These are phyloP conservation scores for Phytophthora gonapodyides DNA, from an alignment of 352 stramenopile species.

Conservation along the genomic window DNA sequence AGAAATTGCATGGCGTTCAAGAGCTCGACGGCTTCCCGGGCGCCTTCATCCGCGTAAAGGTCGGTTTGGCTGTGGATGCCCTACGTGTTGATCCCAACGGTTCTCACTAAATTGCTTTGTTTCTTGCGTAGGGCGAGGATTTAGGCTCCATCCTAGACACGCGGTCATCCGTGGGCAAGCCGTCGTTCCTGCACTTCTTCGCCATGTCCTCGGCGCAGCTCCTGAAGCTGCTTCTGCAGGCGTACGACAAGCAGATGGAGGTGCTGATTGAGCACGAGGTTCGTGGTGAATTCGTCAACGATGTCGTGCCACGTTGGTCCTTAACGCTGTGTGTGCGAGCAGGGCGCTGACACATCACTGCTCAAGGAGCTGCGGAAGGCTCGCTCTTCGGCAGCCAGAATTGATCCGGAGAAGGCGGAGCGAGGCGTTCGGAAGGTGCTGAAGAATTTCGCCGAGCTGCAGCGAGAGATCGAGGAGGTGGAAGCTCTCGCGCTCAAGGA, in stretches of 20 bases:
- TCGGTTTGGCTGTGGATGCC: constrained; percentile 22
- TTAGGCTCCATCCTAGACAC: constrained; percentile 88
- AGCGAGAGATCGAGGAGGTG: constrained; percentile 69
- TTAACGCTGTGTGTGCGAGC: constrained; percentile 14
- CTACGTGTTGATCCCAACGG: neutral
- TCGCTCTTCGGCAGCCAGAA: constrained; percentile 53
- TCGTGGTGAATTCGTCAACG: neutral
- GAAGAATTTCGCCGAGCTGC: constrained; percentile 76
- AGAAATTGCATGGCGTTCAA: constrained; percentile 77
- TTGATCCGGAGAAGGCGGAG: constrained; percentile 72
- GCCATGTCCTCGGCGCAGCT: constrained; percentile 73
- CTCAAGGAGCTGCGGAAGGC: constrained; percentile 72
- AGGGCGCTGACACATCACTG: constrained; percentile 57
- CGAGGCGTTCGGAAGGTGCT: constrained; percentile 65
- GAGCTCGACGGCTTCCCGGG: constrained; percentile 83
- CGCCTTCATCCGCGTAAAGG: constrained; percentile 82
- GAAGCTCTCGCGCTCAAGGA: constrained; percentile 62
- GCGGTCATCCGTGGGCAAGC: constrained; percentile 64
- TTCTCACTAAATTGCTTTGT: constrained; percentile 1
- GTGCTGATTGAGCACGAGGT: constrained; percentile 76
- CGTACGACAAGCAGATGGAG: constrained; percentile 87
- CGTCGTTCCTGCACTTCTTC: constrained; percentile 87
- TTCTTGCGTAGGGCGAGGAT: constrained; percentile 60
- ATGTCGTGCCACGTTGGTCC: neutral
- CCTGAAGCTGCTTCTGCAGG: constrained; percentile 70